Evolutionary conservation across 192 early-diverging fungal species (phyloP).

Genomic region (Entomortierella beljakovae): DNA sequence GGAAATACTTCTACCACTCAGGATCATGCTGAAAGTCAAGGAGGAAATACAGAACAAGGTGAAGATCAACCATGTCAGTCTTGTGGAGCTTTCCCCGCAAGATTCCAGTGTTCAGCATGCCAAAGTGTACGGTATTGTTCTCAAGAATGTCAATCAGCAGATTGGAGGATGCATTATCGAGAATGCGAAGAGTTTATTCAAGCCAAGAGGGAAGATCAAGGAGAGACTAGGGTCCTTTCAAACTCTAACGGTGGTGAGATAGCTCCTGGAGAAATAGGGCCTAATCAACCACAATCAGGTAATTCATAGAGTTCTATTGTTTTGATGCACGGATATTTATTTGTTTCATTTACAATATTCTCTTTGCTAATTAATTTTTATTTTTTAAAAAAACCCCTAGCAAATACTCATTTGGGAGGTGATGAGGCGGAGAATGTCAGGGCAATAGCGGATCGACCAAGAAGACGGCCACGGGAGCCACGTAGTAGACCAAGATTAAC

Average conservation of each 20-base stretch:
- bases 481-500: constrained; percentile 48
- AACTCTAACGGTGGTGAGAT: background rate
- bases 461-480: constrained; percentile 52
- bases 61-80: constrained; percentile 48
- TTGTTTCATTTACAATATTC: too few species aligned
- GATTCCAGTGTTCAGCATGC: constrained; percentile 51
- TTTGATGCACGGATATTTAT: too few species aligned
- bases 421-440: constrained; percentile 39
- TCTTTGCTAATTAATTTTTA: background rate
- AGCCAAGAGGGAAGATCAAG: constrained; percentile 18
- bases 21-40: too few species aligned
- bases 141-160: constrained; percentile 64
- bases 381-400: background rate
- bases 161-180: constrained; percentile 67
- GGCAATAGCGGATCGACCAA: constrained; percentile 36
- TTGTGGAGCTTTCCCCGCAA: constrained; percentile 37
- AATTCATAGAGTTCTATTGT: background rate
- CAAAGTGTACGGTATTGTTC: constrained; percentile 68
- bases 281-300: background rate
- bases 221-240: background rate
- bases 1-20: too few species aligned
- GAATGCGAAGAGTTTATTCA: constrained; percentile 55
- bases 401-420: constrained; percentile 10
- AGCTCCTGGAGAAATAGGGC: background rate
- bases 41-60: too few species aligned